These are phyloP conservation scores for Thraustotheca clavata DNA, from an alignment of 352 stramenopile species.

Conservation along the genomic window DNA sequence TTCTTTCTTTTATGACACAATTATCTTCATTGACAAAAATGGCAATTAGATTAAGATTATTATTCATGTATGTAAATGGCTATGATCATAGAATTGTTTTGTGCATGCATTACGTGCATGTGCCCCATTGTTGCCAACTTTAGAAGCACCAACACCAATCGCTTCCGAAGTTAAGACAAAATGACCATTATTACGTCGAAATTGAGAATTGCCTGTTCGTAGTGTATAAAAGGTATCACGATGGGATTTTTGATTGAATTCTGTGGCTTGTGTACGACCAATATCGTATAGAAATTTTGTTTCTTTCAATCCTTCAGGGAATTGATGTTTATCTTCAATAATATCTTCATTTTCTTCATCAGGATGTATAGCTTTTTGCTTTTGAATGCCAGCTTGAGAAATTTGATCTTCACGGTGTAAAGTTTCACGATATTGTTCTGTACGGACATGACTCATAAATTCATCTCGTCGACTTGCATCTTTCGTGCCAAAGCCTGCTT, in stretches of 20 bases:
- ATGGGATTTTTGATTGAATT: constrained; percentile 79
- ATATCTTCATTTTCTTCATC: constrained; percentile 31
- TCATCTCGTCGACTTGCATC: constrained; percentile 85
- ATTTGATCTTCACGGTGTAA: constrained; percentile 79
- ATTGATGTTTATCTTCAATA: constrained; percentile 38
- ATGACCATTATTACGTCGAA: constrained; percentile 67
- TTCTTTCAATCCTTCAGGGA: constrained; percentile 60
- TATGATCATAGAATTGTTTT: constrained; percentile 78
- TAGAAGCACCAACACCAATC: constrained; percentile 49
- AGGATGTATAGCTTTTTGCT: constrained; percentile 40
- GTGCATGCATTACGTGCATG: constrained; percentile 67
- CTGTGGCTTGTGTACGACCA: constrained; percentile 59
- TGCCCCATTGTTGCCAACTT: constrained; percentile 49
- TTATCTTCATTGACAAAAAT: no score
- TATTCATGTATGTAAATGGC: constrained; percentile 45
- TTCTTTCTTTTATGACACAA: no score
- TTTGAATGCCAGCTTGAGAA: constrained; percentile 35
- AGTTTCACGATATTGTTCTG: constrained; percentile 83
- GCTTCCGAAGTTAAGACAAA: constrained; percentile 73
- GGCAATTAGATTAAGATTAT: no score
- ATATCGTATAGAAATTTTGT: constrained; percentile 79
- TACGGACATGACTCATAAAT: constrained; percentile 86
- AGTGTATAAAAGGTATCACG: constrained; percentile 80
- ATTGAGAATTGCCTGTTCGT: constrained; percentile 62
- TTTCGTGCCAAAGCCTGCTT: constrained; percentile 86